Evolutionary conservation across 1,284 basidiomycete genomes (phyloP), one percentile per base, ranked within the genome.

Genomic region (Cryptococcus sp.): DNA sequence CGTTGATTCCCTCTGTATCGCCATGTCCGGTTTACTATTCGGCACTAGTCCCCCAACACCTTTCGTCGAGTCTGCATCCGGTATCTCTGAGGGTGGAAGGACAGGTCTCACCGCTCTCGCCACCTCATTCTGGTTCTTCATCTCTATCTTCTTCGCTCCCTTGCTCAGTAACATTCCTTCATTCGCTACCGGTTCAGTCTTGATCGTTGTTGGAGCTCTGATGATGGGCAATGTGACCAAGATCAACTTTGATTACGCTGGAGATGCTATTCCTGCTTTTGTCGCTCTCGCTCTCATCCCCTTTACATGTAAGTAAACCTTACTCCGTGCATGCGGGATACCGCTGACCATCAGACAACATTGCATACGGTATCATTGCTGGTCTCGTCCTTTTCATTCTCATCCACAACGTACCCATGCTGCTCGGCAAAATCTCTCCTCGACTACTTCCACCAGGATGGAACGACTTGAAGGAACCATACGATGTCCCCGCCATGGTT

Each of bases 21-120:
- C 66, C 10, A 53, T 61, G 9, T 63, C 62, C 7, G 66, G 69
- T 46, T 63, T 75, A 57, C 54, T 92, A 48, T 81, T 91, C 76
- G 90, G 90, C 37, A 85, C 84, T n/a, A 87, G 85, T 44, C 90
- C 90, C 47, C 88, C 89, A 43, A 92, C 89, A 1, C 86, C 90
- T 3, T 93, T 86, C 75, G 84, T 93, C 62, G 69, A 72, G 57
- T 66, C 64, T 22, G 70, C 67, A 16, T 67, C 70, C 39, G 70
- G 64, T 63, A 74, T 69, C 54, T 65, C 73, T 78, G 90, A 93
- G 79, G 90, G 90, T 42, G 90, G 90, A 31, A 87, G 87, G 74
- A 93, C 90, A 0, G 90, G 91, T 43, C 77, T 93, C 52, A 88
- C 90, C 0, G 88, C 85, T 3, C 80, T 91, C 55, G 78, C 80